These are phyloP conservation scores for Auriscalpium vulgare DNA, from an alignment of 768 basidiomycete genomes.

Conservation along the genomic window DNA sequence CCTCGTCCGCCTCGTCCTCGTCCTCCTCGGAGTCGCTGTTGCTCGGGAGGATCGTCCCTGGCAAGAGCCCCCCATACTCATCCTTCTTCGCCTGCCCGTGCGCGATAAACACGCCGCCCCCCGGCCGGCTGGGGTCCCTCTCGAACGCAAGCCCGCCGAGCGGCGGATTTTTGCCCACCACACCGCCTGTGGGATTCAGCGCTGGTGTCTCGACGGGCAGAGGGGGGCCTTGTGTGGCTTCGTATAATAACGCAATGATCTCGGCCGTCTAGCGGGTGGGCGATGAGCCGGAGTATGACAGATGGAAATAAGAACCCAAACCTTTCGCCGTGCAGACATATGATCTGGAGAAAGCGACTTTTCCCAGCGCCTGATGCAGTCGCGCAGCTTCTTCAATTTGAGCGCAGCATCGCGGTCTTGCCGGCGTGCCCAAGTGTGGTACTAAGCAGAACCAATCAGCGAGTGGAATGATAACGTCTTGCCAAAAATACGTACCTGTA, in stretches of 20 bases:
- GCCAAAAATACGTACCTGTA: constrained; percentile 53
- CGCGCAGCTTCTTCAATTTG: constrained; percentile 72
- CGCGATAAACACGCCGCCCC: constrained; percentile 82
- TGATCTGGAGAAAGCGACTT: constrained; percentile 82
- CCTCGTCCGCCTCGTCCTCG: constrained; percentile 9
- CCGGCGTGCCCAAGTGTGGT: constrained; percentile 87
- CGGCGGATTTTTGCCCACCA: constrained; percentile 46
- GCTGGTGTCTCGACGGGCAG: constrained; percentile 43
- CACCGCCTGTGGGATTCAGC: constrained; percentile 74
- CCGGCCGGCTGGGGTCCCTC: constrained; percentile 73
- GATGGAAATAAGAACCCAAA: constrained; percentile 30
- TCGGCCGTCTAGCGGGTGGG: constrained; percentile 63
- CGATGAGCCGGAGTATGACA: constrained; percentile 2
- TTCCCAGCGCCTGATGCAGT: constrained; percentile 86
- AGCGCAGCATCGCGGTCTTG: constrained; percentile 67
- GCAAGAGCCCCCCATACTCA: constrained; percentile 36
- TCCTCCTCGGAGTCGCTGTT: constrained; percentile 28
- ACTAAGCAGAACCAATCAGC: constrained; percentile 36
- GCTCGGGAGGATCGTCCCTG: constrained; percentile 45
- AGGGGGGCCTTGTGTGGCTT: constrained; percentile 81
- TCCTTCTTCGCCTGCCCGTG: constrained; percentile 22
- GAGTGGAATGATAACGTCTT: not conserved
- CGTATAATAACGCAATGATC: constrained; percentile 85
- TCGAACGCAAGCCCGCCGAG: constrained; percentile 56
- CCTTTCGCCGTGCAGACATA: constrained; percentile 90